Conservation (phyloP, 345 rosid species). For the Eucalyptus viminalis region DNA sequence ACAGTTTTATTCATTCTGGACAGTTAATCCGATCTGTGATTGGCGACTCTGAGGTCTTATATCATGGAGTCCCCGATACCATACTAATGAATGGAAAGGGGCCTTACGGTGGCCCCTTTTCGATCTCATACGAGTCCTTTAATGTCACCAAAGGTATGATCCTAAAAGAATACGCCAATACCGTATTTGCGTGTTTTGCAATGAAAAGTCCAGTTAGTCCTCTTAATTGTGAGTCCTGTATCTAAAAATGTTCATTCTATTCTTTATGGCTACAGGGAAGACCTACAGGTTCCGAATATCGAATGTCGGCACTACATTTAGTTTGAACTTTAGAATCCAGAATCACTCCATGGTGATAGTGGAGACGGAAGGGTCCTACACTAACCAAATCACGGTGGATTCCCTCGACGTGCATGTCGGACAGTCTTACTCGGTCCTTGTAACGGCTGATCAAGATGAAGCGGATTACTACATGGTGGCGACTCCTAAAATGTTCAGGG, state of each 20-base stretch:
- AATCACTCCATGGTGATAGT: conserved; percentile 29
- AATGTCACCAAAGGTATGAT: conserved; percentile 29
- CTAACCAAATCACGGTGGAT: conserved; percentile 12
- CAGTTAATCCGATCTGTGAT: conserved; percentile 12
- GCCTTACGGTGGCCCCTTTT: conserved; percentile 5
- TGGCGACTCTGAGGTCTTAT: background rate
- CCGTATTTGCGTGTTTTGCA: background rate
- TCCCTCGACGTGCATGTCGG: conserved; percentile 34
- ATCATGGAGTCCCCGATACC: conserved; percentile 1
- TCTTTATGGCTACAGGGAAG: conserved; percentile 6
- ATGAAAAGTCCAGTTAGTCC: background rate
- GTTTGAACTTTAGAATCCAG: conserved; percentile 29
- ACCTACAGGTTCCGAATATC: conserved; percentile 34
- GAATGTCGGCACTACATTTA: conserved; percentile 14
- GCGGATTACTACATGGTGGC: conserved; percentile 29
- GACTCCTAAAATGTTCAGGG: conserved; percentile 9
- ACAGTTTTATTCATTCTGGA: background rate
- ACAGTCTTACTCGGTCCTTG: conserved; percentile 34
- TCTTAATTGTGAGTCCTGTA: background rate
- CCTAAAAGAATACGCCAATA: background rate
- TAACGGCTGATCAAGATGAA: conserved; percentile 20
- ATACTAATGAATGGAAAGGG: conserved; percentile 46
- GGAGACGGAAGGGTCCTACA: conserved; percentile 42
- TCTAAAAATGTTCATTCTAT: background rate
- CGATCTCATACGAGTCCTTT: conserved; percentile 18